phyloP scores from a whole-genome alignment of 306 rosid genomes.

The Pterocarpus santalinus region DNA sequence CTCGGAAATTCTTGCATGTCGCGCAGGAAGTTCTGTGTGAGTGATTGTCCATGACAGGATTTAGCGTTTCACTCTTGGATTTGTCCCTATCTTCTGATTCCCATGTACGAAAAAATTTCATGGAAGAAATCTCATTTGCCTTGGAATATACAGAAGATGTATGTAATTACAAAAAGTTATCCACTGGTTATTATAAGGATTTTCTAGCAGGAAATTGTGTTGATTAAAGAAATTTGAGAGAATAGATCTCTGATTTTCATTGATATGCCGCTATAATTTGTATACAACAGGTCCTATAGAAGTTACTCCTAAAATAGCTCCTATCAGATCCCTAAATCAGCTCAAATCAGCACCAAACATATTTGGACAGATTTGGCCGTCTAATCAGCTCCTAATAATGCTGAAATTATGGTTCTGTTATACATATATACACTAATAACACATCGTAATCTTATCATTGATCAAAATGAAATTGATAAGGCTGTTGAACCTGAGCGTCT shows the following conservation, averaged over 20 bases:
- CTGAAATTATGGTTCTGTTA: too few species aligned
- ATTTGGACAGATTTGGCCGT: too few species aligned
- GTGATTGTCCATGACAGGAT: slow-evolving; percentile 86
- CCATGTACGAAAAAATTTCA: slow-evolving; percentile 70
- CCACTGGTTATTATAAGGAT: slow-evolving; percentile 12
- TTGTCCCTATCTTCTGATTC: slow-evolving; percentile 70
- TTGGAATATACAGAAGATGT: slow-evolving; percentile 78
- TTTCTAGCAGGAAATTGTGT: slow-evolving; percentile 54
- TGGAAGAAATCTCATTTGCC: slow-evolving; percentile 73
- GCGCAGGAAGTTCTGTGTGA: slow-evolving; percentile 86
- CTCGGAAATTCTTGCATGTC: slow-evolving; percentile 63
- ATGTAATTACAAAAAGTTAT: slow-evolving; percentile 20
- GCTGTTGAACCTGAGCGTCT: slow-evolving; percentile 48
- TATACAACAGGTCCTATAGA: too few species aligned
- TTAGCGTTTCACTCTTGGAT: slow-evolving; percentile 86
- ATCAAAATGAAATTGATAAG: slow-evolving; percentile 32
- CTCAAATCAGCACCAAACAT: too few species aligned
- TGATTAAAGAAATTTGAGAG: too few species aligned
- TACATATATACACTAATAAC: too few species aligned
- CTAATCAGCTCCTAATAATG: too few species aligned
- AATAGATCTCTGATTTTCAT: too few species aligned
- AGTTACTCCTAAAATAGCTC: too few species aligned
- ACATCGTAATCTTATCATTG: too few species aligned
- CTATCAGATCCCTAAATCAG: too few species aligned
- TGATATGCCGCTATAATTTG: too few species aligned